phyloP scores from a whole-genome alignment of 1,139 yeast species.

The Pichia sp. region DNA sequence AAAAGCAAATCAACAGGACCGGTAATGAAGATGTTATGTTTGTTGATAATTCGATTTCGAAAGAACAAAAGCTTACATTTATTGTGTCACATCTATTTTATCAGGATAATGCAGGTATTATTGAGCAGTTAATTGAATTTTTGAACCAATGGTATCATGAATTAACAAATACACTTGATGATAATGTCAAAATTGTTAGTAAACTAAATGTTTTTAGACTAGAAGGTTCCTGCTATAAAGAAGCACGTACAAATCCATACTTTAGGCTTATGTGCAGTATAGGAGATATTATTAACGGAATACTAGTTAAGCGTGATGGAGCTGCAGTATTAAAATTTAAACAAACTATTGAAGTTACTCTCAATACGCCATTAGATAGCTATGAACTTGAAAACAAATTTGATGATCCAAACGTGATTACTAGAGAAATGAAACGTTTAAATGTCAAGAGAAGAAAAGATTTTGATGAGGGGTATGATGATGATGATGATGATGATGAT shows the following conservation, averaged over 20 bases:
- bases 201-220: constrained; percentile 4
- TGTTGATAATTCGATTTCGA: constrained; percentile 15
- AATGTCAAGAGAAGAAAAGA: neutral
- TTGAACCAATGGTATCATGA: constrained; percentile 15
- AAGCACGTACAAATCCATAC: constrained; percentile 23
- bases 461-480: neutral
- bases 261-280: constrained; percentile 27
- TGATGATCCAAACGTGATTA: constrained; percentile 12
- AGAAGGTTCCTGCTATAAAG: constrained; percentile 8
- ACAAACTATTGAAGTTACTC: constrained; percentile 15
- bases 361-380: constrained; percentile 20
- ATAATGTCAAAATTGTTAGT: constrained; percentile 16
- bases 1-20: constrained; percentile 10
- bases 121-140: constrained; percentile 15
- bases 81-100: constrained; percentile 22
- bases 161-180: constrained; percentile 20
- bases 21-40: constrained; percentile 15
- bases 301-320: constrained; percentile 7
- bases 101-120: constrained; percentile 17
- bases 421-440: constrained; percentile 2
- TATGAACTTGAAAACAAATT: constrained; percentile 18
- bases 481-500: neutral
- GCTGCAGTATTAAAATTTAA: constrained; percentile 12
- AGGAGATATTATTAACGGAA: constrained; percentile 26
- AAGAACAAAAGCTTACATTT: constrained; percentile 21